Evolutionary conservation across 2,329 filamentous ascomycete species (phyloP), one percentile per base, ranked within the genome.

Genomic region (Lasiodiplodia sp.): DNA sequence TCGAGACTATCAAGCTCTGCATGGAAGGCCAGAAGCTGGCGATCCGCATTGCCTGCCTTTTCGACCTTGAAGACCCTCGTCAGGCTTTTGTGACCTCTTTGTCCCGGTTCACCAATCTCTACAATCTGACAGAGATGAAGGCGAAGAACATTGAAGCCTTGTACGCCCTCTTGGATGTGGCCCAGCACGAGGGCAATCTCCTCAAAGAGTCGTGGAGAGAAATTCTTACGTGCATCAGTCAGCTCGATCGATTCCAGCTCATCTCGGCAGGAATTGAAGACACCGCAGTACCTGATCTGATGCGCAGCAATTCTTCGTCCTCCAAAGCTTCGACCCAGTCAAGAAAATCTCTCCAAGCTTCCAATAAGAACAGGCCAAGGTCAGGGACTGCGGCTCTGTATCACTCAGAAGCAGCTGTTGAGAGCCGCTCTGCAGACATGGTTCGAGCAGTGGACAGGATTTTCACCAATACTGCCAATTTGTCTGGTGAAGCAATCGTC

Each of bases 101-200:
- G 70, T 92, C 94, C 69, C 96, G 97, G 73, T 95, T 94, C 66
- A 97, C 96, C 11, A 98, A 97, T 76, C 86, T 99, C 21, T 97
- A 97, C 79, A 99, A 98, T 76, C 87, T 97, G 2, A 92, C 93
- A 68, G 95, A 98, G 78, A 97, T 99, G 87, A 89, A 94, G 77
- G 91, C 93, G 5, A 98, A 98, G 86, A 97, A 99, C 72, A 89
- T 99, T 49, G 96, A 99, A 80, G 96, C 96, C 0, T 84, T 99
- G 66, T 96, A 96, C 78, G 92, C 93, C 1, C 84, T 99, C 53
- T 87, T 99, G 8, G 96, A 99, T 71, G 89, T 99, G 52, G 96
- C 94, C 6, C 91, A 96, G 75, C 93, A 92, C 0, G 96, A 99
- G 80, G 96, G 96, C 69, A 96, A 99, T 75, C 85, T 93, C 49